phyloP scores from a whole-genome alignment of 1,139 yeast genomes.

The Debaryomycetaceae sp. region DNA sequence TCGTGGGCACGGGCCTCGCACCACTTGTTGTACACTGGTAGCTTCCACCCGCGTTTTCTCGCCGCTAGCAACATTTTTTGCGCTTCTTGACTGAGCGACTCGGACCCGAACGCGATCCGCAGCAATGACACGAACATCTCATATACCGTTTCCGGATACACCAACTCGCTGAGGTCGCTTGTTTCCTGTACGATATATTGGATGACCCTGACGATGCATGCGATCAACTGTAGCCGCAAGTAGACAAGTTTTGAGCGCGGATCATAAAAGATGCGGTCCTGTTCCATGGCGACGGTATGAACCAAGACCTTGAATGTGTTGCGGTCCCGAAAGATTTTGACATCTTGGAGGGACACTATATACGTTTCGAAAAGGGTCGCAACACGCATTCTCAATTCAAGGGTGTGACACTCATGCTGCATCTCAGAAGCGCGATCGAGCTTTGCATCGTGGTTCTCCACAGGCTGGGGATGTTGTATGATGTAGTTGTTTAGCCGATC shows the following conservation, averaged over 20 bases:
- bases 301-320: constrained; percentile 34
- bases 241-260: constrained; percentile 37
- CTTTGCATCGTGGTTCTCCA: constrained; percentile 8
- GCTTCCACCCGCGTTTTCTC: constrained; percentile 13
- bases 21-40: constrained; percentile 24
- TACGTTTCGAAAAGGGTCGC: constrained; percentile 34
- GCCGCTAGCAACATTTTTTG: constrained; percentile 19
- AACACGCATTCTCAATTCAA: constrained; percentile 29
- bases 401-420: constrained; percentile 33
- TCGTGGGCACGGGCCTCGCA: constrained; percentile 34
- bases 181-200: constrained; percentile 23
- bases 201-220: constrained; percentile 22
- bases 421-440: constrained; percentile 10
- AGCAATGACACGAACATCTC: constrained; percentile 43
- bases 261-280: constrained; percentile 31
- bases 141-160: constrained; percentile 32
- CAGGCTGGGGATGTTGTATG: constrained; percentile 23
- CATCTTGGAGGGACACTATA: constrained; percentile 20
- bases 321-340: constrained; percentile 21
- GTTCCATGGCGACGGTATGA: constrained; percentile 41
- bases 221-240: constrained; percentile 32
- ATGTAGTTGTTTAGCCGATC: constrained; percentile 15
- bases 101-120: constrained; percentile 47
- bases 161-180: constrained; percentile 18
- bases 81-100: constrained; percentile 27